phyloP scores from a whole-genome alignment of 2,329 filamentous ascomycete species.

The Aspergillus sp. region DNA sequence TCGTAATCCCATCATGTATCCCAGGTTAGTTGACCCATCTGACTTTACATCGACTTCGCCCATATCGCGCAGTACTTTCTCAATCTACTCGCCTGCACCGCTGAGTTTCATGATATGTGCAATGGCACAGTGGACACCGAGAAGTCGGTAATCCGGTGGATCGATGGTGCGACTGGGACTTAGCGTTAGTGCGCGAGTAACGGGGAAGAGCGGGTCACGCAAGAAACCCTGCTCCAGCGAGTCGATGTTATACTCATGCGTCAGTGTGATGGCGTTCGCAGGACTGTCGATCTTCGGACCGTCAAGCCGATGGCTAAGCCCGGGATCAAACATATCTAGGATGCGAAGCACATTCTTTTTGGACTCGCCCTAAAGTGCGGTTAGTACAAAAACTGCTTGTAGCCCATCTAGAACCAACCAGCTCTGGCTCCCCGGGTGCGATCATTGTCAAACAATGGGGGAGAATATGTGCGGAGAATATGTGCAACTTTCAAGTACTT shows the following conservation, averaged over 20 bases:
- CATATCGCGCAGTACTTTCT: conserved; percentile 24
- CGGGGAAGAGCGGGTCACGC: background rate
- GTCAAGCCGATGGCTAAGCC: background rate
- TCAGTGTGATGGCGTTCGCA: background rate
- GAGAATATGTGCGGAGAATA: no score
- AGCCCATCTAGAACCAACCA: no score
- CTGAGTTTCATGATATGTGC: conserved; percentile 27
- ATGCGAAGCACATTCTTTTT: background rate
- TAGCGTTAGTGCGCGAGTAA: conserved; percentile 19
- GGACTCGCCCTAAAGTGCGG: no score
- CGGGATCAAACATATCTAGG: background rate
- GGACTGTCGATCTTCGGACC: background rate
- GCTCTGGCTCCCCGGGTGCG: no score
- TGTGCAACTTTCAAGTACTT: no score
- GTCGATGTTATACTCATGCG: background rate
- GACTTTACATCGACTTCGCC: conserved; percentile 16
- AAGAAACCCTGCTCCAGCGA: background rate
- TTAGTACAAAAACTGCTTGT: no score
- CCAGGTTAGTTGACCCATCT: conserved; percentile 14
- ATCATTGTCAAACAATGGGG: no score
- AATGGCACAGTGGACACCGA: conserved; percentile 28
- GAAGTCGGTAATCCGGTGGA: conserved; percentile 29
- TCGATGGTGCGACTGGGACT: conserved; percentile 32
- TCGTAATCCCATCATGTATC: background rate
- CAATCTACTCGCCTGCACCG: conserved; percentile 24